These are phyloP conservation scores for Basipetospora sp. DNA, from an alignment of 2,329 filamentous ascomycete species.

Conservation along the genomic window DNA sequence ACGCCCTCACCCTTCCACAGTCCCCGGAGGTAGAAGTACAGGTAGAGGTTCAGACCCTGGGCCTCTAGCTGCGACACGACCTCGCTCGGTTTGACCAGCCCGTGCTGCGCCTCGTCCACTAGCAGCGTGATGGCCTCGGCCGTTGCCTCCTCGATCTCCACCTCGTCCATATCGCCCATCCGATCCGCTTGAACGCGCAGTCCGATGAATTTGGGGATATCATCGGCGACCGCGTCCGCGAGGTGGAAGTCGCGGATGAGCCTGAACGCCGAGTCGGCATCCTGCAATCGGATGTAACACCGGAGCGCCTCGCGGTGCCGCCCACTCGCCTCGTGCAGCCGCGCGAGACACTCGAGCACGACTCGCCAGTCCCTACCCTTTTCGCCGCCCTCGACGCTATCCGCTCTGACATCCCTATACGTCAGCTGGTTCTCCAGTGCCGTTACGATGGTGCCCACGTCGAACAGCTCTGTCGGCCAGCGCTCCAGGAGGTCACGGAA, in stretches of 20 bases:
- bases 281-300: slow-evolving; percentile 80
- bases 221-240: slow-evolving; percentile 75
- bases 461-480: slow-evolving; percentile 76
- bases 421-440: slow-evolving; percentile 71
- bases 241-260: slow-evolving; percentile 79
- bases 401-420: slow-evolving; percentile 58
- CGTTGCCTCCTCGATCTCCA: slow-evolving; percentile 65
- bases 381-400: slow-evolving; percentile 59
- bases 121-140: slow-evolving; percentile 73
- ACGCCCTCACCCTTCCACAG: slow-evolving; percentile 68
- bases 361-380: slow-evolving; percentile 73
- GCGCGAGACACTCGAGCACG: slow-evolving; percentile 73
- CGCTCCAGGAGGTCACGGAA: slow-evolving; percentile 67
- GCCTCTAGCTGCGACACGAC: slow-evolving; percentile 66
- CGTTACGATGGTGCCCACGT: slow-evolving; percentile 59
- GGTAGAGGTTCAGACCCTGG: slow-evolving; percentile 54
- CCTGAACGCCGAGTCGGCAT: slow-evolving; percentile 76
- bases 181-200: slow-evolving; percentile 67
- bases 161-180: slow-evolving; percentile 46
- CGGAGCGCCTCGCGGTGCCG: slow-evolving; percentile 70
- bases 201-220: slow-evolving; percentile 77
- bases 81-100: slow-evolving; percentile 61
- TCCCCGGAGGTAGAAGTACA: slow-evolving; percentile 81
- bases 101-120: slow-evolving; percentile 80
- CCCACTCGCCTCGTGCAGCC: slow-evolving; percentile 67